phyloP scores from a whole-genome alignment of 1,284 basidiomycete species.

The Hypsizygus ulmarius region DNA sequence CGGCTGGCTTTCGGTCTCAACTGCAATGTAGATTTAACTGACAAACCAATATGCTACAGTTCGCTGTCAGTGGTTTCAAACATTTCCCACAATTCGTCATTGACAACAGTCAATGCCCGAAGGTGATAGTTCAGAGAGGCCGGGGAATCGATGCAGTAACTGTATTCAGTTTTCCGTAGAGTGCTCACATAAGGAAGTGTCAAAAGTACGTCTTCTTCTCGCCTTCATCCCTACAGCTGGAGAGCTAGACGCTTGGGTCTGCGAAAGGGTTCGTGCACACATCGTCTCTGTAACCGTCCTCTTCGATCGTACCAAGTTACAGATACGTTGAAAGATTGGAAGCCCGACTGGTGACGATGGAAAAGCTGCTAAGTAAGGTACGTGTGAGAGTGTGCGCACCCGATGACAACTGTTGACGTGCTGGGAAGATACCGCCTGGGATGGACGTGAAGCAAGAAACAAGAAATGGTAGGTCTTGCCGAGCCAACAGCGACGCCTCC shows the following conservation, averaged over 20 bases:
- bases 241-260: conserved; percentile 15
- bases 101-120: conserved; percentile 8
- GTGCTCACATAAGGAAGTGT: conserved; percentile 37
- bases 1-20: background rate
- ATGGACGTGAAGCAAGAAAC: too few species aligned
- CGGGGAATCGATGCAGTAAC: conserved; percentile 35
- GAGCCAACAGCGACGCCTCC: too few species aligned
- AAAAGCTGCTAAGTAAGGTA: too few species aligned
- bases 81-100: conserved; percentile 5
- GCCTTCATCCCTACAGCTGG: background rate
- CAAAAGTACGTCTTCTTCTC: conserved; percentile 27
- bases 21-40: background rate
- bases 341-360: too few species aligned
- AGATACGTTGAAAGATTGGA: too few species aligned
- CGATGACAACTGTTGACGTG: too few species aligned
- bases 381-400: too few species aligned
- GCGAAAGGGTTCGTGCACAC: too few species aligned
- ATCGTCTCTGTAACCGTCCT: too few species aligned
- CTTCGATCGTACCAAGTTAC: too few species aligned
- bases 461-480: too few species aligned
- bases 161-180: conserved; percentile 34
- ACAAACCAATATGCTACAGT: conserved; percentile 17
- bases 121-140: conserved; percentile 38
- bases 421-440: too few species aligned
- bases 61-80: conserved; percentile 26